phyloP scores from a whole-genome alignment of 23 red algal species.

The Cyanidioschyzon merolae region DNA sequence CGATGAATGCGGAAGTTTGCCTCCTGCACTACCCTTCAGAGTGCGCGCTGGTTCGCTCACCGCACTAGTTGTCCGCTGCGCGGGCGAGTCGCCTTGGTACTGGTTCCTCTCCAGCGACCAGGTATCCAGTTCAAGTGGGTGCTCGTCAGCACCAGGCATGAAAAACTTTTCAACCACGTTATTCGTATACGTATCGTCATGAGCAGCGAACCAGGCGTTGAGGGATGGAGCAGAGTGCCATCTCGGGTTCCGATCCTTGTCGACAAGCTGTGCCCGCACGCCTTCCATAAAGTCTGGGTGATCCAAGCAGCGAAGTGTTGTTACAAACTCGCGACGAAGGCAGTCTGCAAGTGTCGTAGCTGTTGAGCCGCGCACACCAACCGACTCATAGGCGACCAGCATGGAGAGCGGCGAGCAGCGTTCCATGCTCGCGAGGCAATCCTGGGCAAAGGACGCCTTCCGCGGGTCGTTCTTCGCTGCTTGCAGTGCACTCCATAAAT shows the following conservation, averaged over 20 bases:
- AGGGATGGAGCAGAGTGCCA: conserved; percentile 35
- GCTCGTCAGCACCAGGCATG: not conserved
- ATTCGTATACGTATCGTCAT: not conserved
- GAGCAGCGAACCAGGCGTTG: conserved; percentile 17
- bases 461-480: not conserved
- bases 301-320: conserved; percentile 26
- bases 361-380: not conserved
- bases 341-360: not conserved
- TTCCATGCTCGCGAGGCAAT: not conserved
- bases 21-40: not conserved
- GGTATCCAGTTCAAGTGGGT: not conserved
- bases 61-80: not conserved
- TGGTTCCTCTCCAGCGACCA: not conserved
- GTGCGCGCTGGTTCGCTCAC: not conserved
- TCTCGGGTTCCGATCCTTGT: conserved; percentile 44
- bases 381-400: not conserved
- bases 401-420: conserved; percentile 8
- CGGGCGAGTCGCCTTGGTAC: not conserved
- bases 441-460: not conserved
- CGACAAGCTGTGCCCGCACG: conserved; percentile 55
- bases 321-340: conserved; percentile 37
- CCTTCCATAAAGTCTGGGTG: conserved; percentile 64
- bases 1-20: not conserved
- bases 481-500: not conserved
- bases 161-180: not conserved